Conservation (phyloP, 106 monocot genomes). For the Acanthochlamys bracteata region DNA sequence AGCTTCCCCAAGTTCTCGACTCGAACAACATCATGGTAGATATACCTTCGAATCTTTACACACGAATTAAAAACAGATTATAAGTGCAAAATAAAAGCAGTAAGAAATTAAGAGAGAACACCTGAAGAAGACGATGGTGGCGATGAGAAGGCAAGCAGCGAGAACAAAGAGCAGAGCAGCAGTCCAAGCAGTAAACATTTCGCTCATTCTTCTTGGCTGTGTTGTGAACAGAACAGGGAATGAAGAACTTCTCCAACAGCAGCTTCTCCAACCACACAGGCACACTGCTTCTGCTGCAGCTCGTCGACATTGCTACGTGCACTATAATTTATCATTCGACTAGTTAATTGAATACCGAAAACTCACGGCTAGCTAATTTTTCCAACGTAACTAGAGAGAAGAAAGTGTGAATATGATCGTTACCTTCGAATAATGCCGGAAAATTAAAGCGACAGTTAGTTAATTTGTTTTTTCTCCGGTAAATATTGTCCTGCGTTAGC, state of each 20-base stretch:
- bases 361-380: too few species aligned
- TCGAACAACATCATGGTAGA: conserved; percentile 67
- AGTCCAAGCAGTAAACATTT: conserved; percentile 77
- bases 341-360: too few species aligned
- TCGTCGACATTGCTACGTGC: too few species aligned
- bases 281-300: too few species aligned
- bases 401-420: too few species aligned
- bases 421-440: too few species aligned
- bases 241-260: conserved; percentile 50
- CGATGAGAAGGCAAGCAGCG: conserved; percentile 49
- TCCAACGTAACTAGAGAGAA: too few species aligned
- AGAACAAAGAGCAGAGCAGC: conserved; percentile 62
- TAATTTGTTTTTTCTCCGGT: too few species aligned
- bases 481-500: too few species aligned
- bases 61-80: background rate
- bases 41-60: conserved; percentile 62
- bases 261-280: conserved; percentile 54
- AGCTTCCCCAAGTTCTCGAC: conserved; percentile 59
- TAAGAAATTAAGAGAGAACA: background rate
- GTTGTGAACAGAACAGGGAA: conserved; percentile 39
- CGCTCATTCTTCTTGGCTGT: conserved; percentile 64
- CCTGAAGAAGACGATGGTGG: conserved; percentile 66
- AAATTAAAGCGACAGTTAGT: too few species aligned
- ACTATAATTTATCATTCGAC: too few species aligned
- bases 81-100: too few species aligned